phyloP scores from a whole-genome alignment of 2,329 filamentous ascomycete species.

The Hirsutella rhossiliensis region DNA sequence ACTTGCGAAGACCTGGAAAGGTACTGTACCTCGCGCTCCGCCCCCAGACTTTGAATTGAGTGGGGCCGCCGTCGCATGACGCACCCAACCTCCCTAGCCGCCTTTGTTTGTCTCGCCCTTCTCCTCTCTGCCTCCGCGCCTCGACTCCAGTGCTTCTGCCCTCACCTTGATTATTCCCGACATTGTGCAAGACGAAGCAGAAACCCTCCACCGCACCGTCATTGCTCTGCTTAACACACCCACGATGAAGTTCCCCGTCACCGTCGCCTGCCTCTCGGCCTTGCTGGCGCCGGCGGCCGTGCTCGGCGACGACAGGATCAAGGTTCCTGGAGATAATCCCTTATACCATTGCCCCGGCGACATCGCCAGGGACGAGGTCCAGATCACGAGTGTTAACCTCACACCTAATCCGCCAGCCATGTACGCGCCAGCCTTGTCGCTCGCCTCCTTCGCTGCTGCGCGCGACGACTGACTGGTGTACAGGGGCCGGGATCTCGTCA shows the following conservation, averaged over 20 bases:
- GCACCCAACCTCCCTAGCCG: constrained; percentile 14
- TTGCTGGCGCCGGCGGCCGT: constrained; percentile 32
- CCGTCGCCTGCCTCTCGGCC: constrained; percentile 33
- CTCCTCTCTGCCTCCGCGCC: background rate
- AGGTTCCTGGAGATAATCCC: constrained; percentile 77
- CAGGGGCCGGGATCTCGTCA: constrained; percentile 67
- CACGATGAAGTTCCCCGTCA: constrained; percentile 24
- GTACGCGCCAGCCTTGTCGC: constrained; percentile 36
- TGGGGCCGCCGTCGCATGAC: constrained; percentile 20
- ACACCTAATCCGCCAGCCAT: constrained; percentile 74
- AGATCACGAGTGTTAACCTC: constrained; percentile 70
- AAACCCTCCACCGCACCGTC: background rate
- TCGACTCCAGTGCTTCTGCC: background rate
- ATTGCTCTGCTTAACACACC: background rate
- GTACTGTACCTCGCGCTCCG: background rate
- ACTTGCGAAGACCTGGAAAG: too few relatives aligned
- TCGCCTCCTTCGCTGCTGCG: constrained; percentile 1
- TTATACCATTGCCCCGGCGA: constrained; percentile 62
- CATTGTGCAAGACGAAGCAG: background rate
- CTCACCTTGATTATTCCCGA: background rate
- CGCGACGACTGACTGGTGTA: constrained; percentile 10
- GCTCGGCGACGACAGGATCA: constrained; percentile 36
- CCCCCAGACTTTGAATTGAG: background rate
- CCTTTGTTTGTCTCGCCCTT: too few relatives aligned
- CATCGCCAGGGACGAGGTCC: constrained; percentile 57